Conservation (phyloP, 2,329 filamentous ascomycete species). For the Chrysosphaeria jannelii region DNA sequence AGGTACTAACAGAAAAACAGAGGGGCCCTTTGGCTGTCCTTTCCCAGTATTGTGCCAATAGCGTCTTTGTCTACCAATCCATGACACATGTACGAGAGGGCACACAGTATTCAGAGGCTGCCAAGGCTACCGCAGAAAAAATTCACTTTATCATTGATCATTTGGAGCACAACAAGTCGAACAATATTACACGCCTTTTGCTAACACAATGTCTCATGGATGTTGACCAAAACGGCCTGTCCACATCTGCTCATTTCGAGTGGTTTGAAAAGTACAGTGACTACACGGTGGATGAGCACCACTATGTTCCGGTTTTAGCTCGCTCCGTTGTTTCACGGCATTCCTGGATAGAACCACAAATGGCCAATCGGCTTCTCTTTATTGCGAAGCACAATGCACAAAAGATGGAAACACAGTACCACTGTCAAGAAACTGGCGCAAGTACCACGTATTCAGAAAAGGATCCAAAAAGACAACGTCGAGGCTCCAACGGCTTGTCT, state of each 20-base stretch:
- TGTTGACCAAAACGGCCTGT: constrained; percentile 24
- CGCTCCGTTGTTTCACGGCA: constrained; percentile 14
- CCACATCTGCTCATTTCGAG: constrained; percentile 3
- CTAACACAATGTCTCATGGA: constrained; percentile 67
- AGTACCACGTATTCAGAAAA: too few species aligned
- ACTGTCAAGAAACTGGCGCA: too few species aligned
- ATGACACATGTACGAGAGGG: constrained; percentile 15
- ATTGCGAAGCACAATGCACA: constrained; percentile 1
- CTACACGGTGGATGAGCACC: constrained; percentile 6
- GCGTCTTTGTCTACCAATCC: constrained; percentile 56
- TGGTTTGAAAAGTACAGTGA: constrained; percentile 7
- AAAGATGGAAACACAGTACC: too few species aligned
- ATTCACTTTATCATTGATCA: too few species aligned
- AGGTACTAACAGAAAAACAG: too few species aligned
- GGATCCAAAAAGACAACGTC: too few species aligned
- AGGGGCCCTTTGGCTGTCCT: constrained; percentile 47
- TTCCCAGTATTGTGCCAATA: constrained; percentile 57
- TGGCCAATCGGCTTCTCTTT: constrained; percentile 16
- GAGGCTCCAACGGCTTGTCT: too few species aligned
- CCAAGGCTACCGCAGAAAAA: constrained; percentile 16
- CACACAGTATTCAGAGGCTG: background rate
- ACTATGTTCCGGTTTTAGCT: constrained; percentile 17
- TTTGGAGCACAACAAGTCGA: too few species aligned
- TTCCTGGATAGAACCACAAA: constrained; percentile 11
- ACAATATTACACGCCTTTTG: constrained; percentile 54